Evolutionary conservation across 2,329 filamentous ascomycete species (phyloP).

Genomic region (Gaeumannomyces tritici): DNA sequence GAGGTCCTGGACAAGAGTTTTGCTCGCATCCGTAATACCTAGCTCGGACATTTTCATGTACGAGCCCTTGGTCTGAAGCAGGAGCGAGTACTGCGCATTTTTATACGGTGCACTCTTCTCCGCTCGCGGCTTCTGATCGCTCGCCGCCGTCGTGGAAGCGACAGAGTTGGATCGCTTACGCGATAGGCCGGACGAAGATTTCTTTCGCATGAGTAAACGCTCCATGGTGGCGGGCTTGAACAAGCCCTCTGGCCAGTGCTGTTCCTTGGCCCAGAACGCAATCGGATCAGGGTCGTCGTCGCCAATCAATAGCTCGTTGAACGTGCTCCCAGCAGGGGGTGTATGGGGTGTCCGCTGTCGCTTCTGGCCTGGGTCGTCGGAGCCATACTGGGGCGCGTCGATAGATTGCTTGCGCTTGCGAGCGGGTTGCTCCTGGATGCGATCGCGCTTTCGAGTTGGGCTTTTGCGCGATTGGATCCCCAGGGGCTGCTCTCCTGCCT

Average conservation of each 20-base stretch:
- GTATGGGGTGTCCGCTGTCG: too few species aligned
- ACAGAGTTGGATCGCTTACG: neutral
- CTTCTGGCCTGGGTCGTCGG: too few species aligned
- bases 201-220: slow-evolving; percentile 20
- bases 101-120: neutral
- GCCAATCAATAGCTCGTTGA: too few species aligned
- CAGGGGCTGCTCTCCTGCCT: neutral
- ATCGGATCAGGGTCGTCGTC: too few species aligned
- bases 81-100: slow-evolving; percentile 7
- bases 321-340: too few species aligned
- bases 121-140: neutral
- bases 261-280: slow-evolving; percentile 11
- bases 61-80: slow-evolving; percentile 23
- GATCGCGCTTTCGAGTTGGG: neutral
- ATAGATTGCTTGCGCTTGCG: too few species aligned
- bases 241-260: slow-evolving; percentile 8
- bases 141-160: neutral
- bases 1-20: slow-evolving; percentile 16
- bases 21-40: slow-evolving; percentile 18
- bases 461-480: neutral
- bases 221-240: slow-evolving; percentile 13
- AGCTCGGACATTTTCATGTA: slow-evolving; percentile 19
- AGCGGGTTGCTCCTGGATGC: neutral
- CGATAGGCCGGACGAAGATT: slow-evolving; percentile 10
- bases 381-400: too few species aligned